phyloP scores from a whole-genome alignment of 2,329 filamentous ascomycete genomes.

The Penicillium nordicum region DNA sequence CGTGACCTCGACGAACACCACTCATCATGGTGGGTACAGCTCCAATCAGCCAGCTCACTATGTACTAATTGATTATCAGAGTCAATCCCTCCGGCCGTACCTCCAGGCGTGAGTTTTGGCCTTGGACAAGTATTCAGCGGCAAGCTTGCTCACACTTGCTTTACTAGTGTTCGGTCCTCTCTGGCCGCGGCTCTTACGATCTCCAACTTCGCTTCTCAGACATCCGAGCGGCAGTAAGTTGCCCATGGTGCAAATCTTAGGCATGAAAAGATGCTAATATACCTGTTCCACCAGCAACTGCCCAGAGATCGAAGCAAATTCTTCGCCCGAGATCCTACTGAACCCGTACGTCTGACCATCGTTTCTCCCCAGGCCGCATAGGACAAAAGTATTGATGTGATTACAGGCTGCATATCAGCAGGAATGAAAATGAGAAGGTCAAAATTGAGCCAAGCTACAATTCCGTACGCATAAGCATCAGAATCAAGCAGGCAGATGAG shows the following conservation, averaged over 20 bases:
- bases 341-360: constrained; percentile 56
- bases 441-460: constrained; percentile 96
- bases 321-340: constrained; percentile 85
- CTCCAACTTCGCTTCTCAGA: constrained; percentile 96
- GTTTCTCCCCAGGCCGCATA: not conserved
- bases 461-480: constrained; percentile 93
- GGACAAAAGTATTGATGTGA: constrained; percentile 3
- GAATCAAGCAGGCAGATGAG: constrained; percentile 99
- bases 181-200: constrained; percentile 90
- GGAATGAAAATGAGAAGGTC: constrained; percentile 96
- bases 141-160: constrained; percentile 66
- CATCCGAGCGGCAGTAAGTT: constrained; percentile 68
- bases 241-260: not conserved
- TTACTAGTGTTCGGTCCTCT: constrained; percentile 83
- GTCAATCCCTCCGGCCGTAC: constrained; percentile 25
- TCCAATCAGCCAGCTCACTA: not conserved
- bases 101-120: constrained; percentile 42
- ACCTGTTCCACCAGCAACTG: constrained; percentile 65
- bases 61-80: constrained; percentile 7
- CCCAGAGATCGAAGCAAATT: constrained; percentile 81
- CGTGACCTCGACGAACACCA: constrained; percentile 1
- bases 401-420: constrained; percentile 66
- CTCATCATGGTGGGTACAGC: constrained; percentile 29
- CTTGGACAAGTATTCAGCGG: constrained; percentile 72
- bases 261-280: not conserved